These are phyloP conservation scores for Chloranthus sessilifolius DNA, from an alignment of 164 flowering plant genomes.

Conservation along the genomic window DNA sequence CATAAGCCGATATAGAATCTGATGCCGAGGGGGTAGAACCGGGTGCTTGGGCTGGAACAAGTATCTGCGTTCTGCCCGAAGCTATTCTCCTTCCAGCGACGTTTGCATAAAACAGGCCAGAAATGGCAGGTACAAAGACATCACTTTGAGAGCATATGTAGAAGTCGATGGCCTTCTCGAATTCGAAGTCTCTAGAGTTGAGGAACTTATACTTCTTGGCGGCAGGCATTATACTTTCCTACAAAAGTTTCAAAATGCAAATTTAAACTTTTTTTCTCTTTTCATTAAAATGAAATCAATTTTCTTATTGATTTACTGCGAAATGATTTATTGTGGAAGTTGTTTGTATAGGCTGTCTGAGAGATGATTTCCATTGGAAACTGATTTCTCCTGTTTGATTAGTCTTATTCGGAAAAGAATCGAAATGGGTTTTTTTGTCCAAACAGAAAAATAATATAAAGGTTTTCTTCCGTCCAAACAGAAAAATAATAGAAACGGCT, in stretches of 20 bases:
- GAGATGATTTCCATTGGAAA: no score
- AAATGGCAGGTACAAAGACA: conserved; percentile 87
- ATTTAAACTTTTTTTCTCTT: no score
- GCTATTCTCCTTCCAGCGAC: conserved; percentile 83
- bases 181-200: conserved; percentile 37
- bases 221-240: conserved; percentile 80
- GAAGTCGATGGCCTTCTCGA: conserved; percentile 77
- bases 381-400: no score
- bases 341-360: no score
- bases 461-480: no score
- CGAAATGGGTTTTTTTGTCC: no score
- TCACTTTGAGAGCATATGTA: conserved; percentile 80
- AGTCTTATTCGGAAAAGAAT: no score
- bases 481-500: no score
- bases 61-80: conserved; percentile 55
- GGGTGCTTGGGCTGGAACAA: conserved; percentile 56
- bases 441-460: no score
- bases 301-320: no score
- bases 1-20: conserved; percentile 52
- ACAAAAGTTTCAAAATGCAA: conserved; percentile 24
- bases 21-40: conserved; percentile 43
- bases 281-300: no score
- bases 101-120: conserved; percentile 79
- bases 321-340: no score
- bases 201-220: conserved; percentile 64